Conservation (phyloP, 2,329 filamentous ascomycete species). For the Elsinoe fawcettii region DNA sequence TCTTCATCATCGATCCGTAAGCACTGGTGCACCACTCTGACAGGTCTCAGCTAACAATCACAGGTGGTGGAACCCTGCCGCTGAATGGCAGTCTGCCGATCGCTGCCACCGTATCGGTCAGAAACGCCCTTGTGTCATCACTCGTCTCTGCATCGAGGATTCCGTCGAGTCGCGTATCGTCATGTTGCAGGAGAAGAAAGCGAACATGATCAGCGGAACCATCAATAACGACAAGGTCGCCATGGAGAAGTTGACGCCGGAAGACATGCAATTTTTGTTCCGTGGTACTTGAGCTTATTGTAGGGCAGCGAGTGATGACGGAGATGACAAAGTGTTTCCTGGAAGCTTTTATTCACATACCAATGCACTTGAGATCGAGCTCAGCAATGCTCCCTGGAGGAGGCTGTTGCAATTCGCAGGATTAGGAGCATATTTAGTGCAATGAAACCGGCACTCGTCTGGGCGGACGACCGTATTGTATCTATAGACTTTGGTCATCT, state of each 20-base stretch:
- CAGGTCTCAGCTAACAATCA: slow-evolving; percentile 25
- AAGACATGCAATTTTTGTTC: slow-evolving; percentile 96
- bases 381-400: too few species aligned
- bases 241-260: slow-evolving; percentile 81
- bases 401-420: too few species aligned
- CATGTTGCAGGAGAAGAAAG: slow-evolving; percentile 94
- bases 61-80: slow-evolving; percentile 99
- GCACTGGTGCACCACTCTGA: slow-evolving; percentile 32
- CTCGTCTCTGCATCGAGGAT: slow-evolving; percentile 90
- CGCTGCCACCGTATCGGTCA: slow-evolving; percentile 84
- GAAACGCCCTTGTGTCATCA: slow-evolving; percentile 86
- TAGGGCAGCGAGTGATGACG: too few species aligned
- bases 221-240: slow-evolving; percentile 89
- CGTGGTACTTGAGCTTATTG: slow-evolving; percentile 56
- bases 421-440: too few species aligned
- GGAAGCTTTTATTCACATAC: too few species aligned
- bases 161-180: slow-evolving; percentile 96
- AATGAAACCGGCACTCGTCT: too few species aligned
- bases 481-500: too few species aligned
- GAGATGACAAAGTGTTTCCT: too few species aligned
- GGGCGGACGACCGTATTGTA: too few species aligned
- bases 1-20: slow-evolving; percentile 94
- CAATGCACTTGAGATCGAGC: too few species aligned
- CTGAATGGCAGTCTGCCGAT: slow-evolving; percentile 96
- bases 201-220: slow-evolving; percentile 93